These are phyloP conservation scores for Penicillium sp. DNA, from an alignment of 2,329 filamentous ascomycete species.

Conservation along the genomic window DNA sequence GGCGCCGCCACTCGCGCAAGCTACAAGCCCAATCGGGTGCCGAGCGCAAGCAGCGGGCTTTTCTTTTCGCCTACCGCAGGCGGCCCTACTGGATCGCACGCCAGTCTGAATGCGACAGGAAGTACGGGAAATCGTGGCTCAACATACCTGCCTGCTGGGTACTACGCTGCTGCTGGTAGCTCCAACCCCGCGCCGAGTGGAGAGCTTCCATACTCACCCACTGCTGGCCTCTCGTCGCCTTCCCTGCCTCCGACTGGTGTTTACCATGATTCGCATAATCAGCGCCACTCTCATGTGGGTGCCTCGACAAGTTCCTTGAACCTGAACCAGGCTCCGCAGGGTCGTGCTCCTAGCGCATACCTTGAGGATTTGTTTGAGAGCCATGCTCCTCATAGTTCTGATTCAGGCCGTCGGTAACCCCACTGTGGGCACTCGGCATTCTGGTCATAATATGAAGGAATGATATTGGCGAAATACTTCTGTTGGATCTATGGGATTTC, in stretches of 20 bases:
- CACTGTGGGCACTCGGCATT: not conserved
- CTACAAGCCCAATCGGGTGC: conserved; percentile 27
- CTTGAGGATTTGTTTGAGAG: conserved; percentile 82
- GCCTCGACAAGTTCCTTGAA: conserved; percentile 53
- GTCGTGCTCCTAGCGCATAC: conserved; percentile 76
- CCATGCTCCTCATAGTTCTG: conserved; percentile 37
- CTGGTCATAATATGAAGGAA: not conserved
- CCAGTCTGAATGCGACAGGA: conserved; percentile 31
- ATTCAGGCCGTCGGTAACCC: conserved; percentile 8
- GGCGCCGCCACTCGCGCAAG: conserved; percentile 29
- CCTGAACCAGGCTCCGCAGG: conserved; percentile 55
- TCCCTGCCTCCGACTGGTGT: conserved; percentile 41
- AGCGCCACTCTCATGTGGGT: conserved; percentile 25
- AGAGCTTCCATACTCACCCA: conserved; percentile 39
- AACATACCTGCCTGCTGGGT: conserved; percentile 75
- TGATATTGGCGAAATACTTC: not conserved
- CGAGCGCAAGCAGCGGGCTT: conserved; percentile 60
- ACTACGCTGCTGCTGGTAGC: conserved; percentile 68
- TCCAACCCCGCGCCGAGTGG: conserved; percentile 41
- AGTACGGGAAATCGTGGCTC: conserved; percentile 55
- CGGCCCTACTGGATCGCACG: conserved; percentile 40
- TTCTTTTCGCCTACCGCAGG: conserved; percentile 94
- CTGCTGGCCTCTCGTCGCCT: conserved; percentile 52
- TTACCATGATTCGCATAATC: conserved; percentile 24
- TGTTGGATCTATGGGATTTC: not conserved